These are phyloP conservation scores for Neurospora pannonica DNA, from an alignment of 495 filamentous ascomycete species.

Conservation along the genomic window DNA sequence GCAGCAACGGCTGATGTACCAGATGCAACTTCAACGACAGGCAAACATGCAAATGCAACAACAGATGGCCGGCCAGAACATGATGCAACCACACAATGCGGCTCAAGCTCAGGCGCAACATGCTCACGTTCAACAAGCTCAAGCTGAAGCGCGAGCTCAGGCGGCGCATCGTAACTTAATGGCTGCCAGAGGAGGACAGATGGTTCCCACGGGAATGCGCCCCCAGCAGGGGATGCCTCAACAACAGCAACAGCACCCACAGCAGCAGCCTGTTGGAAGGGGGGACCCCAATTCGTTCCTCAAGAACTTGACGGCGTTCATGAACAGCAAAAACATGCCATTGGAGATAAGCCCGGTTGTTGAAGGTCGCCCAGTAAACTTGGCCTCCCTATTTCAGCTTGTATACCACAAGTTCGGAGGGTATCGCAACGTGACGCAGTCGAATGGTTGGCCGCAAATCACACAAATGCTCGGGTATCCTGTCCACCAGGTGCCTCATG, in stretches of 20 bases:
- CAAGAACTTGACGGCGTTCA: conserved; percentile 62
- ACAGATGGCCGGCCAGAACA: conserved; percentile 33
- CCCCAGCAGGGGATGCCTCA: conserved; percentile 24
- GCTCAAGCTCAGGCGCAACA: conserved; percentile 7
- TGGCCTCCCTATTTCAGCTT: conserved; percentile 64
- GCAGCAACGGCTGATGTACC: conserved; percentile 49
- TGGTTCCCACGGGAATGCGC: conserved; percentile 33
- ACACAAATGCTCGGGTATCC: conserved; percentile 58
- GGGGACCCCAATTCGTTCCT: conserved; percentile 59
- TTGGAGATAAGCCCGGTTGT: conserved; percentile 63
- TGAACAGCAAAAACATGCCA: conserved; percentile 56
- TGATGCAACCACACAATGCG: conserved; percentile 20
- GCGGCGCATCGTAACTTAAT: conserved; percentile 39
- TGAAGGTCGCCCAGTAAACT: conserved; percentile 56
- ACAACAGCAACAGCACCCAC: conserved; percentile 12
- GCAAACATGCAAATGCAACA: conserved; percentile 43
- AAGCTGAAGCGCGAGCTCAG: conserved; percentile 29
- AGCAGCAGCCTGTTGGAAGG: conserved; percentile 10
- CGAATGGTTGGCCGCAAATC: conserved; percentile 62
- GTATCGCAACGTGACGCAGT: conserved; percentile 56
- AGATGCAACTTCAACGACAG: conserved; percentile 63
- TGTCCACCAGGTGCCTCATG: conserved; percentile 53
- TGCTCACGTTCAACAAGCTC: conserved; percentile 11
- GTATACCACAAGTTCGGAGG: conserved; percentile 67
- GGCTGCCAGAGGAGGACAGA: conserved; percentile 36